Evolutionary conservation across 2,329 filamentous ascomycete species (phyloP).

Genomic region (Fusarium sp.): DNA sequence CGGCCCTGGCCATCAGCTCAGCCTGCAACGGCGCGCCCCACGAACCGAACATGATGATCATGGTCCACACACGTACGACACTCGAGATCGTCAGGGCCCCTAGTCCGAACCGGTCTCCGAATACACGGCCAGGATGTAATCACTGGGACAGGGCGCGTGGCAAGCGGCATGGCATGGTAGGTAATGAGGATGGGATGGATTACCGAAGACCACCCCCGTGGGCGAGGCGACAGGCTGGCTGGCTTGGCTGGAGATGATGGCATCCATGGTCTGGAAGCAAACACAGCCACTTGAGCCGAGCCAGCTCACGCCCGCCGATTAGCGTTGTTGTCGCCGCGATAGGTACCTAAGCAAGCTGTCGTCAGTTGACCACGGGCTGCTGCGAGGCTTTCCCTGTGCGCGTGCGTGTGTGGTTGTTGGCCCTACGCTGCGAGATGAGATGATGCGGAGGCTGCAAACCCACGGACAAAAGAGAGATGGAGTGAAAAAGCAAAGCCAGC

Average conservation of each 20-base stretch:
- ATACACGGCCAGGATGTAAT: background rate
- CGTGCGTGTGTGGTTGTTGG: slow-evolving; percentile 1
- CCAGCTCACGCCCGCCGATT: background rate
- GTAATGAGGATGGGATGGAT: background rate
- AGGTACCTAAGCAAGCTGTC: background rate
- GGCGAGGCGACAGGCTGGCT: background rate
- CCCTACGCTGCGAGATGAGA: slow-evolving; percentile 27
- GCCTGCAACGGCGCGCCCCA: slow-evolving; percentile 48
- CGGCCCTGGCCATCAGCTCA: slow-evolving; percentile 66
- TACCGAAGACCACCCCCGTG: background rate
- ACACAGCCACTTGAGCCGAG: background rate
- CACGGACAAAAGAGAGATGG: background rate
- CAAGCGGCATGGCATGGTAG: background rate
- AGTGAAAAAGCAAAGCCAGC: background rate
- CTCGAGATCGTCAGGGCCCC: background rate
- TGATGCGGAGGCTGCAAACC: slow-evolving; percentile 16
- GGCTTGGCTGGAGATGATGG: background rate
- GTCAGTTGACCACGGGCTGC: slow-evolving; percentile 23
- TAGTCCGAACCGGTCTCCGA: background rate
- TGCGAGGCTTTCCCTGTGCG: slow-evolving; percentile 20
- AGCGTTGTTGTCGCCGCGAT: slow-evolving; percentile 40
- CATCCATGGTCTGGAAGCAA: background rate
- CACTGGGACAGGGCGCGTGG: background rate
- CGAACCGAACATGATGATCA: background rate
- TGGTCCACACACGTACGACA: background rate